phyloP scores from a whole-genome alignment of 2,329 filamentous ascomycete genomes.

The Xylariales sp. region DNA sequence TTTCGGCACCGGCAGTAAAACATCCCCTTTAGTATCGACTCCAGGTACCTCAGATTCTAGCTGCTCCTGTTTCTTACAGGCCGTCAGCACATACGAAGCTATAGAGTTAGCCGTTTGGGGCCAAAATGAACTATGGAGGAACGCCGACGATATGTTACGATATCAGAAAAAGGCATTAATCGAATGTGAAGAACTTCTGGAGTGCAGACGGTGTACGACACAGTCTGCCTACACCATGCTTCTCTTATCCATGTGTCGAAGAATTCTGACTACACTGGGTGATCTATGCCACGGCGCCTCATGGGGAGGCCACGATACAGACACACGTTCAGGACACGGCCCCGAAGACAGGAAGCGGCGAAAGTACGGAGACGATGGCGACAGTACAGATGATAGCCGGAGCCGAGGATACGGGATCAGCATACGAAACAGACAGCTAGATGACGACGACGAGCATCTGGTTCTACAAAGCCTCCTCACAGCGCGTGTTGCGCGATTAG shows the following conservation, averaged over 20 bases:
- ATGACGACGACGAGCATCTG: constrained; percentile 39
- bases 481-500: constrained; percentile 36
- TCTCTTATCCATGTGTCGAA: constrained; percentile 36
- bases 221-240: constrained; percentile 40
- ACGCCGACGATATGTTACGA: constrained; percentile 36
- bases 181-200: constrained; percentile 37
- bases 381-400: constrained; percentile 21
- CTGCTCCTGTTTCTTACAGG: constrained; percentile 37
- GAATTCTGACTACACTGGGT: constrained; percentile 32
- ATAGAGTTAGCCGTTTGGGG: constrained; percentile 38
- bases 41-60: constrained; percentile 26
- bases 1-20: constrained; percentile 27
- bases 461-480: constrained; percentile 38
- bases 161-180: constrained; percentile 37
- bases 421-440: constrained; percentile 36
- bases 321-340: constrained; percentile 1
- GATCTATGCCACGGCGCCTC: constrained; percentile 27
- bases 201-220: constrained; percentile 32
- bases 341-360: constrained; percentile 28
- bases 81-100: constrained; percentile 35
- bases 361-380: constrained; percentile 17
- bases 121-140: constrained; percentile 32
- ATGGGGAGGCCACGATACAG: constrained; percentile 13
- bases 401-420: constrained; percentile 36
- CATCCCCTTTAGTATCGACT: constrained; percentile 27